A percentile compares a stretch with the other conserved stretches of the same genome.
These are phyloP conservation scores for Theobroma grandiflorum DNA, from an alignment of 441 rosid species.

Conservation along the genomic window DNA sequence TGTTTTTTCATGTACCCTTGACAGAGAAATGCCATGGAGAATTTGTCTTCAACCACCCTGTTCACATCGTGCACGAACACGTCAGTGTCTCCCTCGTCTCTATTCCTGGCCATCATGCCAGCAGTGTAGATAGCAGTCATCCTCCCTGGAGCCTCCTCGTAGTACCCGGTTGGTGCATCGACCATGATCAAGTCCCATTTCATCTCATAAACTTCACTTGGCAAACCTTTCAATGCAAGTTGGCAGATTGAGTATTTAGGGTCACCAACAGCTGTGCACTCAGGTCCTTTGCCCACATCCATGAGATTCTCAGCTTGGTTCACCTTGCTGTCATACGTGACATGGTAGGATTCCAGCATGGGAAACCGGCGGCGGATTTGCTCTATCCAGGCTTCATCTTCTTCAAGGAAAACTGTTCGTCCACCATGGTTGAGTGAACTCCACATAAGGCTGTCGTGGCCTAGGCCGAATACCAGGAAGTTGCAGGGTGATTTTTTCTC, in stretches of 20 bases:
- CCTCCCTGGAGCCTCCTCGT: constrained; percentile 86
- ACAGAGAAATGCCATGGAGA: constrained; percentile 80
- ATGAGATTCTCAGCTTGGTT: constrained; percentile 72
- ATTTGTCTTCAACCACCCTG: constrained; percentile 74
- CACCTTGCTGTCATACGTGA: constrained; percentile 78
- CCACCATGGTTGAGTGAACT: constrained; percentile 90
- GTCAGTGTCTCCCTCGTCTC: constrained; percentile 63
- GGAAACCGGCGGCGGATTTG: constrained; percentile 77
- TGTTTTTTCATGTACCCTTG: constrained; percentile 79
- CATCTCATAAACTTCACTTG: constrained; percentile 64
- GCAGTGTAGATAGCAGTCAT: constrained; percentile 84
- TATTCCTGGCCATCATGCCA: constrained; percentile 86
- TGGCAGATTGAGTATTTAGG: constrained; percentile 82
- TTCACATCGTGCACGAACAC: constrained; percentile 89
- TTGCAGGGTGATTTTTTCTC: constrained; percentile 84
- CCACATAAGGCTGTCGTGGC: constrained; percentile 98
- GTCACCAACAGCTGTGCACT: constrained; percentile 73
- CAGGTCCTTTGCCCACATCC: constrained; percentile 80
- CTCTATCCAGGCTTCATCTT: constrained; percentile 85
- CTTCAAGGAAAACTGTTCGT: constrained; percentile 81
- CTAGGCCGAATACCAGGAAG: constrained; percentile 89
- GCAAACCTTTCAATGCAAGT: constrained; percentile 81
- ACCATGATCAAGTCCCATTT: constrained; percentile 89
- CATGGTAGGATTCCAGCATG: constrained; percentile 79
- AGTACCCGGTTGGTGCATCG: constrained; percentile 81